Evolutionary conservation across 257 asterid species (phyloP).

Genomic region (Solanum etuberosum): DNA sequence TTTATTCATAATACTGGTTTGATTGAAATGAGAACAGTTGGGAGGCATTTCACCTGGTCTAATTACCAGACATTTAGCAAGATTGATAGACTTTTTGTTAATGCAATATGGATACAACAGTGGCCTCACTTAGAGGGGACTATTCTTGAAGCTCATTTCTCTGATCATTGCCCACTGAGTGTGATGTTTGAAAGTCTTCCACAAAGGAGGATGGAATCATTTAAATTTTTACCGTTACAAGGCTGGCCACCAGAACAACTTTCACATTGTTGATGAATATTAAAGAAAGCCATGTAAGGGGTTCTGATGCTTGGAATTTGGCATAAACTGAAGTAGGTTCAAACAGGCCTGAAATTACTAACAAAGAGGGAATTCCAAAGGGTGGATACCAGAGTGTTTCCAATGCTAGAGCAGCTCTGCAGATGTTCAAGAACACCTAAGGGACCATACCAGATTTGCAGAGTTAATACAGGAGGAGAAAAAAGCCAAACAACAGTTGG

Average conservation of each 20-base stretch:
- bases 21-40: neutral
- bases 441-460: neutral
- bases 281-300: neutral
- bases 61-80: neutral
- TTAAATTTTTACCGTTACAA: neutral
- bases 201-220: neutral
- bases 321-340: neutral
- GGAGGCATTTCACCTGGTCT: neutral
- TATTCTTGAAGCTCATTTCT: neutral
- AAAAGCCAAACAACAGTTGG: neutral
- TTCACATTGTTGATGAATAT: neutral
- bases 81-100: neutral
- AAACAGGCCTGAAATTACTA: neutral
- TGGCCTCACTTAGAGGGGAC: neutral
- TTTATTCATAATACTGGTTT: neutral
- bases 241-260: neutral
- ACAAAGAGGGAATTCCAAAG: neutral
- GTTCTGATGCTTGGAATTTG: neutral
- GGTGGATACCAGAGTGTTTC: neutral
- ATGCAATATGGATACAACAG: neutral
- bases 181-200: neutral
- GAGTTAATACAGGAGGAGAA: neutral
- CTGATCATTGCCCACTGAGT: neutral
- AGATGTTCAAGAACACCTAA: neutral
- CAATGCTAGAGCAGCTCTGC: neutral